phyloP scores from a whole-genome alignment of 345 rosid species.

The Arabidopsis arenosa region DNA sequence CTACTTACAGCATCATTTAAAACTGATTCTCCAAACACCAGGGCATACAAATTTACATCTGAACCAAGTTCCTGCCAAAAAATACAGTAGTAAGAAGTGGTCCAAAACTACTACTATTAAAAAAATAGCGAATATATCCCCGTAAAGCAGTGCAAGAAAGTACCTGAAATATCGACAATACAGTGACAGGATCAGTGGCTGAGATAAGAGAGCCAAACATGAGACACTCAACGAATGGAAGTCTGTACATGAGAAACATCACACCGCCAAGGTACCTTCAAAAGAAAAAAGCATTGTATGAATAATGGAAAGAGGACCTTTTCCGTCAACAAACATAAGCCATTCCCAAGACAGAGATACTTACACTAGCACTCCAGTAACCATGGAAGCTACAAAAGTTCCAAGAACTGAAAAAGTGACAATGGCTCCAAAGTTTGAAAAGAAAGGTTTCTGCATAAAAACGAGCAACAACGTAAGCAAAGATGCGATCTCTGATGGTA shows the following conservation, averaged over 20 bases:
- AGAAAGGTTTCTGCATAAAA: constrained; percentile 85
- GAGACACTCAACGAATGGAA: constrained; percentile 92
- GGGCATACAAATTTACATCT: constrained; percentile 88
- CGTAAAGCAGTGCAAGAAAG: constrained; percentile 8
- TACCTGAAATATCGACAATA: constrained; percentile 97
- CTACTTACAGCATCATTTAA: constrained; percentile 91
- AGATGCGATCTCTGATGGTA: background rate
- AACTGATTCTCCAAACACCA: constrained; percentile 99
- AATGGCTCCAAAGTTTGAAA: constrained; percentile 97
- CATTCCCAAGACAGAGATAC: constrained; percentile 42
- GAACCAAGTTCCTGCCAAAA: constrained; percentile 90
- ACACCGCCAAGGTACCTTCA: constrained; percentile 91
- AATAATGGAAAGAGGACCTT: constrained; percentile 4
- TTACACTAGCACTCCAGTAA: constrained; percentile 92
- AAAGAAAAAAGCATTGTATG: constrained; percentile 22
- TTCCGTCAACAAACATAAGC: background rate
- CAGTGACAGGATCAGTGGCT: constrained; percentile 99
- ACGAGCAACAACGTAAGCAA: constrained; percentile 25
- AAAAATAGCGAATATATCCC: constrained; percentile 7
- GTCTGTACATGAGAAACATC: constrained; percentile 79
- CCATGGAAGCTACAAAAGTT: constrained; percentile 82
- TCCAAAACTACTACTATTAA: background rate
- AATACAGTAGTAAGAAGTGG: constrained; percentile 30
- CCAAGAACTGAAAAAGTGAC: constrained; percentile 91
- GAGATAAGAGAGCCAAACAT: constrained; percentile 99